These are phyloP conservation scores for Komagataella pseudopastoris DNA, from an alignment of 805 yeast species.

Conservation along the genomic window DNA sequence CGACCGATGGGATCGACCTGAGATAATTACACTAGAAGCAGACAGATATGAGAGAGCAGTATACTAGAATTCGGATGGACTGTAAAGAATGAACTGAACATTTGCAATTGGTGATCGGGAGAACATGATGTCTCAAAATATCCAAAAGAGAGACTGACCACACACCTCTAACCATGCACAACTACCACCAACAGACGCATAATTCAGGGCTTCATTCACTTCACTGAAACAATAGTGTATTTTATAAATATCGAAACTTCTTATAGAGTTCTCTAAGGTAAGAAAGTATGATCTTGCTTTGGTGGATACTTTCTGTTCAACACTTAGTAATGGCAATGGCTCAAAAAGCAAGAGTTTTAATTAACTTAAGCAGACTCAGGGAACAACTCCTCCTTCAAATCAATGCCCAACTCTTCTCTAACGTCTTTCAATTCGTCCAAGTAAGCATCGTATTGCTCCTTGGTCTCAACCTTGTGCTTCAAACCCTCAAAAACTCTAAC, in stretches of 20 bases:
- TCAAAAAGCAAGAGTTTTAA: neutral
- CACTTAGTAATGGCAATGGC: neutral
- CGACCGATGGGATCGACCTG: neutral
- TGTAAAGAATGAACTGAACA: no score
- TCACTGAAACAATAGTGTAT: neutral
- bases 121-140: no score
- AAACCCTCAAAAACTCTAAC: constrained; percentile 97
- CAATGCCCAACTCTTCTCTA: constrained; percentile 86
- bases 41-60: neutral
- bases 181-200: no score
- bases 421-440: constrained; percentile 86
- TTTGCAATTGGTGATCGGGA: no score
- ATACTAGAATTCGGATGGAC: no score
- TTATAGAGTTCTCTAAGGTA: neutral
- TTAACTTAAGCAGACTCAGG: constrained; percentile 14
- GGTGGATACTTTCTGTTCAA: neutral
- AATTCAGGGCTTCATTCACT: neutral
- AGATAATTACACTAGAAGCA: neutral
- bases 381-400: constrained; percentile 83
- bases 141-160: no score
- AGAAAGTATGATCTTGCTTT: neutral
- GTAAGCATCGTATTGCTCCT: constrained; percentile 90
- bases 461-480: constrained; percentile 90
- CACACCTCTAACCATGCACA: no score
- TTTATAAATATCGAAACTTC: neutral